Evolutionary conservation across 228 moss, liverwort and hornwort genomes (phyloP).

Genomic region (Sphagnum fallax): DNA sequence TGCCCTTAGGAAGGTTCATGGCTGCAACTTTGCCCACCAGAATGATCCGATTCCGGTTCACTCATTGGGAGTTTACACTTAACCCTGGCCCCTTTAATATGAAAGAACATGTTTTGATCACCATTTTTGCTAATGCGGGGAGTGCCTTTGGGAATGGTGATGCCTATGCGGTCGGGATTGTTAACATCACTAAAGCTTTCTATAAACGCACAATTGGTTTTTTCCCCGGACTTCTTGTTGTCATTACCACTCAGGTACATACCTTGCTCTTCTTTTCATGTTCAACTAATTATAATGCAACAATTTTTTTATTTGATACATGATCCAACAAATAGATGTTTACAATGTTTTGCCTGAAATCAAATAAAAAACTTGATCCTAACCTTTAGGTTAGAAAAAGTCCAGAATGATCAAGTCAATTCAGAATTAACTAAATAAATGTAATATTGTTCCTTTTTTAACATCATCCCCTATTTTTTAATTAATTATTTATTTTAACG

Average conservation of each 20-base stretch:
- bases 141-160: constrained; percentile 24
- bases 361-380: no score
- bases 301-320: no score
- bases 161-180: constrained; percentile 19
- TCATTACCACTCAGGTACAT: constrained; percentile 30
- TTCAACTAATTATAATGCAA: no score
- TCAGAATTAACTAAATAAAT: no score
- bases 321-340: no score
- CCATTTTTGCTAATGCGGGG: constrained; percentile 36
- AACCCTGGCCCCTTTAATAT: constrained; percentile 43
- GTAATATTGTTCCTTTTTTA: no score
- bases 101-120: constrained; percentile 36
- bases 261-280: background rate
- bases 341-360: no score
- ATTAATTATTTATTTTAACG: no score
- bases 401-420: no score
- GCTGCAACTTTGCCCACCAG: constrained; percentile 15
- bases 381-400: no score
- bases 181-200: constrained; percentile 23
- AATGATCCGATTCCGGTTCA: constrained; percentile 12
- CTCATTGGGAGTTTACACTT: constrained; percentile 15
- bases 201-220: constrained; percentile 26
- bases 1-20: constrained; percentile 35
- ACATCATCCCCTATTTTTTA: no score
- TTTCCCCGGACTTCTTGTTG: constrained; percentile 19